Conservation (phyloP, 768 basidiomycete species). For the Lactifluus pinguis region DNA sequence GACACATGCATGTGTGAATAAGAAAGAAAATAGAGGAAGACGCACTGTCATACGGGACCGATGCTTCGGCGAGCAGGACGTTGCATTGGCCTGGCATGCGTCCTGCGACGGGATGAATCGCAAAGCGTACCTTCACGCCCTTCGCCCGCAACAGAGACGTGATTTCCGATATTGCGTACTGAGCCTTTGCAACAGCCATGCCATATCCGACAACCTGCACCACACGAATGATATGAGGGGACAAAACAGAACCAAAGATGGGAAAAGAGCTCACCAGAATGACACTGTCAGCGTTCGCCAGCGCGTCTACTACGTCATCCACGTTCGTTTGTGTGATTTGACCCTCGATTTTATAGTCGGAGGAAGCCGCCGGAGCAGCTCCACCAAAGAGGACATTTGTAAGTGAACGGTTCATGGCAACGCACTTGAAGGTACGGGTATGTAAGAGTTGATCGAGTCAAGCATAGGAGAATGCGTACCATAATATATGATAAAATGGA, state of each 20-base stretch:
- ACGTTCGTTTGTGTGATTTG: constrained; percentile 66
- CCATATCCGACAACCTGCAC: constrained; percentile 76
- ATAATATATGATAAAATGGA: constrained; percentile 90
- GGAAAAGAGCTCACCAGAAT: constrained; percentile 45
- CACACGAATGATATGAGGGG: neutral
- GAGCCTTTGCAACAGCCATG: constrained; percentile 89
- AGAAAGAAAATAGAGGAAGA: neutral
- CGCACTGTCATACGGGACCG: constrained; percentile 83
- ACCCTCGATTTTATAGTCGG: constrained; percentile 70
- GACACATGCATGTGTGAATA: neutral
- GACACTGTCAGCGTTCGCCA: constrained; percentile 74
- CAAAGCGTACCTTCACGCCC: constrained; percentile 75
- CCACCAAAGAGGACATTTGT: constrained; percentile 85
- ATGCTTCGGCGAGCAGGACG: constrained; percentile 83
- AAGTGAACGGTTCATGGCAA: constrained; percentile 85
- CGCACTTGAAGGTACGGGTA: constrained; percentile 44
- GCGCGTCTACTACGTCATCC: constrained; percentile 73
- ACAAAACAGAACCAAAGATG: neutral
- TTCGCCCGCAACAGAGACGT: constrained; percentile 61
- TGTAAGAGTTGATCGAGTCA: neutral
- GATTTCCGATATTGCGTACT: constrained; percentile 68
- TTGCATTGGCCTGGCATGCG: constrained; percentile 94
- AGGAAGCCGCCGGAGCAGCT: constrained; percentile 50
- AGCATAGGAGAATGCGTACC: constrained; percentile 37
- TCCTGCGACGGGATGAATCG: constrained; percentile 85